Base-by-base conservation (phyloP, 805 yeast genomes). In the Metschnikowia colocasiae region DNA sequence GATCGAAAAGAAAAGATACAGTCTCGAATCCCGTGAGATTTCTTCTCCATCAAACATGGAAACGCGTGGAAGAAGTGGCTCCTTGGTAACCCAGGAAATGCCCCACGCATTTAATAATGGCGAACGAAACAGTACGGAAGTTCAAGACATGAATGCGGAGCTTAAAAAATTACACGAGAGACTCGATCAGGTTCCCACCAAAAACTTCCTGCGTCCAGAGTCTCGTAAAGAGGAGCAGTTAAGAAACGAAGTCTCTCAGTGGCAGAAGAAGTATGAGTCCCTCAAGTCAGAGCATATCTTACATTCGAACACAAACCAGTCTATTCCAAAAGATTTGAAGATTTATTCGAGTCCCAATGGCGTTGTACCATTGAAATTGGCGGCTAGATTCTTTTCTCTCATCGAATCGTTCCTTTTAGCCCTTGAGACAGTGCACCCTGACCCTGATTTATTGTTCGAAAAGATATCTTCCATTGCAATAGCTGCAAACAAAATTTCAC, bases 241-340 rank as follows among this genome's bases (percentile, higher is more conserved):
- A 39, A 60, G 59, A 42, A 57, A 55, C 34, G 72, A 70, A 40
- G 61, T 75, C 8, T 59, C 68, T 4, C 71, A 68, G 46, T 76
- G 86, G 80, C 82, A 78, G 61, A 58, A 62, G 40, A 78, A 69
- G 51, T 77, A 68, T 54, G 80, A 79, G 59, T 74, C 75, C 12
- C 64, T 74, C n/a, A 72, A 79, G 25, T 57, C 75, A 19, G 63
- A 63, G 31, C 59, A 60, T 10, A 53, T 60, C 22, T 49, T 58
- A 4, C 52, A 50, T 27, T 53, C 57, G 30, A 55, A 62, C 38
- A 63, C 50, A 32, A 57, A 46, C 29, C 54, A 51, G 19, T 47
- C 52, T 37, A 42, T 60, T 6, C 50, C 59, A 16, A 55, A 57
- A 6, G 61, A 67, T 13, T 52, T 76, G 42, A 54, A 60, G 37